These are phyloP conservation scores for Metroxylon sagu DNA, from an alignment of 176 grass and related monocot species.

Conservation along the genomic window DNA sequence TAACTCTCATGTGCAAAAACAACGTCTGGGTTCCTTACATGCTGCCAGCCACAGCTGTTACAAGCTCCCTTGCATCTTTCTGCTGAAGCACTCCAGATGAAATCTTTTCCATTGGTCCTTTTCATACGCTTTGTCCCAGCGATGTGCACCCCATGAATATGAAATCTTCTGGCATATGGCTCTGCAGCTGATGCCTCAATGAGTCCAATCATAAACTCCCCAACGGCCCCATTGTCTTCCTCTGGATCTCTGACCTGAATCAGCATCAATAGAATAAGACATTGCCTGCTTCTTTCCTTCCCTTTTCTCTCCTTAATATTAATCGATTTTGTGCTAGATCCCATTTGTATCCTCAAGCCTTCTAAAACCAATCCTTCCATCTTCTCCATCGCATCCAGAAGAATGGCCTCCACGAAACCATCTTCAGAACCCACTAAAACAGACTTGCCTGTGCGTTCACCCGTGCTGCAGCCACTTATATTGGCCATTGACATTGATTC, in stretches of 20 bases:
- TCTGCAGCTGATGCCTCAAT: slow-evolving; percentile 30
- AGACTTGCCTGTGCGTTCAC: slow-evolving; percentile 2
- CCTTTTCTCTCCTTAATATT: neutral
- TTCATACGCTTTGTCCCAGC: slow-evolving; percentile 36
- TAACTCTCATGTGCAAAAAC: slow-evolving; percentile 14
- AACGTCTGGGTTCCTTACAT: slow-evolving; percentile 26
- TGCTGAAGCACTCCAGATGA: slow-evolving; percentile 53
- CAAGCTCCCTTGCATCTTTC: slow-evolving; percentile 11
- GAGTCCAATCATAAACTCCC: slow-evolving; percentile 54
- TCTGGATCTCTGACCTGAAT: slow-evolving; percentile 56
- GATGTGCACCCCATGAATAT: slow-evolving; percentile 30
- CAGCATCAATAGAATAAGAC: slow-evolving; percentile 35
- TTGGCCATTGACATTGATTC: slow-evolving; percentile 41
- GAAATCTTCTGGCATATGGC: slow-evolving; percentile 14
- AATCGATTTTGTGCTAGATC: neutral
- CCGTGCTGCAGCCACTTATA: slow-evolving; percentile 17
- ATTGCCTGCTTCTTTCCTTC: neutral
- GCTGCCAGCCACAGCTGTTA: neutral
- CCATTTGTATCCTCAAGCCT: slow-evolving; percentile 64
- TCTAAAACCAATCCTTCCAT: slow-evolving; percentile 39
- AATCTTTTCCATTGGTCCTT: slow-evolving; percentile 10
- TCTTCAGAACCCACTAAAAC: slow-evolving; percentile 15
- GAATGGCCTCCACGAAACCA: slow-evolving; percentile 30
- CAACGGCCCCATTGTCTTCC: slow-evolving; percentile 29
- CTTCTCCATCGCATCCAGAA: slow-evolving; percentile 36